Percentiles rank a stretch among this genome's conserved stretches.
These are phyloP conservation scores for Flaveria robusta DNA, from an alignment of 129 eudicot genomes.

Conservation along the genomic window DNA sequence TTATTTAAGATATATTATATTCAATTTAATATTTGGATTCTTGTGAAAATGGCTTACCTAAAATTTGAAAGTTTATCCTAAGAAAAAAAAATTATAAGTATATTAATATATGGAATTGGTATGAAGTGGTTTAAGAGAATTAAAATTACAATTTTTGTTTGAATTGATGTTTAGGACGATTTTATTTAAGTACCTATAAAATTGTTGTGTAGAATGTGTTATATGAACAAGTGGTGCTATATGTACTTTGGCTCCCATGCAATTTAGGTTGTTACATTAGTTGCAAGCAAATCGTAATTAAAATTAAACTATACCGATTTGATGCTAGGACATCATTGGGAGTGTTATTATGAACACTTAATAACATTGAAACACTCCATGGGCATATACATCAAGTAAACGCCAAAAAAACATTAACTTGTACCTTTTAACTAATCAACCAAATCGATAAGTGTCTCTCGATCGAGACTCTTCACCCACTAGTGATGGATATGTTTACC, in stretches of 20 bases:
- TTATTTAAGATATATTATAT: slow-evolving; percentile 1
- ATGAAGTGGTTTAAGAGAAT: not conserved
- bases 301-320: not conserved
- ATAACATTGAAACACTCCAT: not conserved
- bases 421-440: slow-evolving; percentile 6
- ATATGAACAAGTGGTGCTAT: not conserved
- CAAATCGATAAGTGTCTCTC: not conserved
- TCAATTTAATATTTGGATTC: not conserved
- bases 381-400: not conserved
- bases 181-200: not conserved
- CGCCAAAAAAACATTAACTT: not conserved
- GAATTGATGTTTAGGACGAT: not conserved
- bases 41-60: slow-evolving; percentile 2
- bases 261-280: not conserved
- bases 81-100: not conserved
- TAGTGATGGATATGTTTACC: slow-evolving; percentile 3
- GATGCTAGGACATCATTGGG: too few species aligned
- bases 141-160: not conserved
- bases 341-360: not conserved
- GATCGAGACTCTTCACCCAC: slow-evolving; percentile 14
- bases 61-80: not conserved
- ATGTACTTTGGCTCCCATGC: not conserved
- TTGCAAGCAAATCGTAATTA: not conserved
- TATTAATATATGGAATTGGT: not conserved
- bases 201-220: not conserved